phyloP scores from a whole-genome alignment of 1,284 basidiomycete species.

The Apiotrichum gamsii region DNA sequence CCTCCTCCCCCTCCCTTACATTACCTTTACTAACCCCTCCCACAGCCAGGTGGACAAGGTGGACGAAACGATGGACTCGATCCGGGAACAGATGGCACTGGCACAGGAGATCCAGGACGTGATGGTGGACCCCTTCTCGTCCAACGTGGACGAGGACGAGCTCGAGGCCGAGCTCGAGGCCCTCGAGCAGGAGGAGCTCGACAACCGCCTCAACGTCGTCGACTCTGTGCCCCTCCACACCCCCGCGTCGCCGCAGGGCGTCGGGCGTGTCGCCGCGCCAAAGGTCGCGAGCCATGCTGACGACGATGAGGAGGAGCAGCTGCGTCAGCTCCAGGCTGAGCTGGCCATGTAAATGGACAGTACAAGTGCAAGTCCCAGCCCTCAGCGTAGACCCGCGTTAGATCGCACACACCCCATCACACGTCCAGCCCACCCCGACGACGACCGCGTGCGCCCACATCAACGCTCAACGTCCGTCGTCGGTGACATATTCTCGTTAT shows the following conservation, averaged over 20 bases:
- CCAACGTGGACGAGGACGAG: constrained; percentile 75
- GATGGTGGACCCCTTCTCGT: constrained; percentile 89
- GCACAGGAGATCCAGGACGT: too few relatives aligned
- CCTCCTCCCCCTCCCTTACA: not conserved
- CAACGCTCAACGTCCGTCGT: too few relatives aligned
- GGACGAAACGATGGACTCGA: constrained; percentile 81
- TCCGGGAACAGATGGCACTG: constrained; percentile 92
- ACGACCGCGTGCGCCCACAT: too few relatives aligned
- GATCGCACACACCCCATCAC: too few relatives aligned
- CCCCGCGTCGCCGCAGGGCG: constrained; percentile 60
- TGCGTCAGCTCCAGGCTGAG: constrained; percentile 85
- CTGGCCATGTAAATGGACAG: constrained; percentile 64
- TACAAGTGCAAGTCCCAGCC: too few relatives aligned
- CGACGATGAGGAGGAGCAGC: constrained; percentile 88
- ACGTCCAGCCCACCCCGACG: too few relatives aligned
- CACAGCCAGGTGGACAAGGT: constrained; percentile 82
- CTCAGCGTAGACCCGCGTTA: not conserved
- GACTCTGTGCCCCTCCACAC: constrained; percentile 85
- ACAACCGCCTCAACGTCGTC: constrained; percentile 78
- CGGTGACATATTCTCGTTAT: too few relatives aligned
- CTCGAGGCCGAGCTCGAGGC: constrained; percentile 79
- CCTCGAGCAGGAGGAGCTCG: constrained; percentile 85
- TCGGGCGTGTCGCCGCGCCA: constrained; percentile 48
- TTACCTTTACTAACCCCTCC: not conserved
- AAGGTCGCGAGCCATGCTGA: constrained; percentile 47